Percentiles rank a stretch among this genome's conserved stretches.
These are phyloP conservation scores for Epichloe gansuensis DNA, from an alignment of 2,329 filamentous ascomycete genomes.

Conservation along the genomic window DNA sequence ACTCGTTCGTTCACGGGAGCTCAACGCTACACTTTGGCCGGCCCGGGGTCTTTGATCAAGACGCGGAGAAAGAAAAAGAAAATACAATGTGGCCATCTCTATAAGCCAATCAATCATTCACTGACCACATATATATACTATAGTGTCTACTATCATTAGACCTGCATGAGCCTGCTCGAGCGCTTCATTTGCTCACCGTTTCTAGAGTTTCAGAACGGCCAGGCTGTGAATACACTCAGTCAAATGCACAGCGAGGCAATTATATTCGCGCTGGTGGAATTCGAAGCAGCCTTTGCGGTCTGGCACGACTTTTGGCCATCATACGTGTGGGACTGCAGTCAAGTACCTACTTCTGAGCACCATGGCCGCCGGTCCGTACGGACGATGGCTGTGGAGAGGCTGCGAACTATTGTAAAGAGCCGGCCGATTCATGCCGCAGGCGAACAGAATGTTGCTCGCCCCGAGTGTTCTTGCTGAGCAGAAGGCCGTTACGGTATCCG, in stretches of 20 bases:
- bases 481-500: background rate
- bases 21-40: too few relatives aligned
- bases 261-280: constrained; percentile 12
- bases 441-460: background rate
- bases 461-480: background rate
- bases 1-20: too few relatives aligned
- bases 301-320: constrained; percentile 12
- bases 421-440: constrained; percentile 1
- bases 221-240: background rate
- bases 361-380: background rate
- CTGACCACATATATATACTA: background rate
- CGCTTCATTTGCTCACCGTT: constrained; percentile 1
- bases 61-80: too few relatives aligned
- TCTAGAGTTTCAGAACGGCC: constrained; percentile 1
- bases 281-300: constrained; percentile 13
- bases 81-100: too few relatives aligned
- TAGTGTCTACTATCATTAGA: constrained; percentile 7
- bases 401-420: constrained; percentile 6
- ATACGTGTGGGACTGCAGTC: constrained; percentile 5
- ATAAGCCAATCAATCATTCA: background rate
- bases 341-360: background rate
- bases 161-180: constrained; percentile 6
- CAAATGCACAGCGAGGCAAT: constrained; percentile 9
- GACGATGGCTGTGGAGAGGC: constrained; percentile 1
- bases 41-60: too few relatives aligned